phyloP scores from a whole-genome alignment of 192 early-diverging fungal species.

The Podila epicladia region DNA sequence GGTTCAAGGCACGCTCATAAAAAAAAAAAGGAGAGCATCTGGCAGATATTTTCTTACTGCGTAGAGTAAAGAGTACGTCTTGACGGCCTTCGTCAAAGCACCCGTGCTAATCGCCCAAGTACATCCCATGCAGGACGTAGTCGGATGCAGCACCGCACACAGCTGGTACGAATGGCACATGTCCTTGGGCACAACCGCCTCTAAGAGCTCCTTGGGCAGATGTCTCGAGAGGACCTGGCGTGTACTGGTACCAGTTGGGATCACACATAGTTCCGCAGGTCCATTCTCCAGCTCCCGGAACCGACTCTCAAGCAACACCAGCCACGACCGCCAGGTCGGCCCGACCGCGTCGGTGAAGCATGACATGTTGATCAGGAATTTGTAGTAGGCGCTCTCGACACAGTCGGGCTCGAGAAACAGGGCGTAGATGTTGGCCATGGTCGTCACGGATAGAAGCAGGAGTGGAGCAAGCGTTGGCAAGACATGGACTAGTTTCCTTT shows the following conservation, averaged over 20 bases:
- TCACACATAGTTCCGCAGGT: slow-evolving; percentile 22
- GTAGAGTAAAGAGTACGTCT: slow-evolving; percentile 71
- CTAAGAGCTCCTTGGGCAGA: slow-evolving; percentile 61
- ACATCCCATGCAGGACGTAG: slow-evolving; percentile 44
- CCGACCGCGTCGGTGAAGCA: slow-evolving; percentile 52
- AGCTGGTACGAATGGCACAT: slow-evolving; percentile 62
- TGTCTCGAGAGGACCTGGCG: too few relatives aligned
- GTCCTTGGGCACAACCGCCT: slow-evolving; percentile 41
- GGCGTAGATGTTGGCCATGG: slow-evolving; percentile 57
- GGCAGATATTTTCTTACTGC: not conserved
- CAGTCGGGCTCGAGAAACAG: slow-evolving; percentile 66
- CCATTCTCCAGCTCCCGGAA: slow-evolving; percentile 25
- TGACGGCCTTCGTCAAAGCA: slow-evolving; percentile 61
- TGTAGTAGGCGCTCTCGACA: slow-evolving; percentile 64
- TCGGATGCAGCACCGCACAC: slow-evolving; percentile 71
- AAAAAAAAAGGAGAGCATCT: too few relatives aligned
- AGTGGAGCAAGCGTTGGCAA: slow-evolving; percentile 47
- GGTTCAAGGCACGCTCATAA: too few relatives aligned
- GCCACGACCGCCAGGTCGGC: slow-evolving; percentile 48
- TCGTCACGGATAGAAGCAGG: slow-evolving; percentile 56
- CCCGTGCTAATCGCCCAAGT: slow-evolving; percentile 50
- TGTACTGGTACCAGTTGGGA: slow-evolving; percentile 54
- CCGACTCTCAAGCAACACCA: slow-evolving; percentile 22
- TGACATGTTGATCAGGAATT: slow-evolving; percentile 60
- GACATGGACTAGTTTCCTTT: slow-evolving; percentile 54